Evolutionary conservation across 495 filamentous ascomycete species (phyloP).

Genomic region (Echria macrotheca): DNA sequence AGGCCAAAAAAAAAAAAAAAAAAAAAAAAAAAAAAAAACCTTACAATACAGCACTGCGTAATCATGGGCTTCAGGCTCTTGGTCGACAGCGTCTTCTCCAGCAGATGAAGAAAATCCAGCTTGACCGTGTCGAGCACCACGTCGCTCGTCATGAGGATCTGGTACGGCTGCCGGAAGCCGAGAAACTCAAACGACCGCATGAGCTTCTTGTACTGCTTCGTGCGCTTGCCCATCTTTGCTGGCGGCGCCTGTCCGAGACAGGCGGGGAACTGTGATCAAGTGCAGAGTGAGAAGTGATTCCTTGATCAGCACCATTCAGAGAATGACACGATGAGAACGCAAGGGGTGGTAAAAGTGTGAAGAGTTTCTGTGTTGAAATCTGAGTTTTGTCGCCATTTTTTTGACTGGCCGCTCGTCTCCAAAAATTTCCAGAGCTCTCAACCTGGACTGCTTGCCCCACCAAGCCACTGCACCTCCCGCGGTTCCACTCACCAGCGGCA

Average conservation of each 20-base stretch:
- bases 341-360: too few relatives aligned
- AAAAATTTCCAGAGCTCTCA: slow-evolving; percentile 9
- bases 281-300: too few relatives aligned
- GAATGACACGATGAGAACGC: too few relatives aligned
- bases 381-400: too few relatives aligned
- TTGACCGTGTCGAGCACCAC: slow-evolving; percentile 44
- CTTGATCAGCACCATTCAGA: too few relatives aligned
- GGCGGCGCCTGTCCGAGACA: slow-evolving; percentile 2
- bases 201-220: slow-evolving; percentile 93
- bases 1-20: too few relatives aligned
- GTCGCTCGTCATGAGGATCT: slow-evolving; percentile 58
- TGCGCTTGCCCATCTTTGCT: slow-evolving; percentile 64
- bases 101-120: slow-evolving; percentile 62
- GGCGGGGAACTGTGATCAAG: not conserved
- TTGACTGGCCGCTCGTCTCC: slow-evolving; percentile 2
- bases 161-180: slow-evolving; percentile 85
- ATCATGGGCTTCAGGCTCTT: slow-evolving; percentile 70
- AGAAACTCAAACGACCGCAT: slow-evolving; percentile 68
- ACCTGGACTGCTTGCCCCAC: not conserved
- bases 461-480: too few relatives aligned
- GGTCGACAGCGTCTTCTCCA: slow-evolving; percentile 64
- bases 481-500: too few relatives aligned
- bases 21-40: too few relatives aligned
- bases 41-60: slow-evolving; percentile 40
- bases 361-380: too few relatives aligned